These are phyloP conservation scores for Cyclaneusma minus DNA, from an alignment of 2,329 filamentous ascomycete genomes.

Conservation along the genomic window DNA sequence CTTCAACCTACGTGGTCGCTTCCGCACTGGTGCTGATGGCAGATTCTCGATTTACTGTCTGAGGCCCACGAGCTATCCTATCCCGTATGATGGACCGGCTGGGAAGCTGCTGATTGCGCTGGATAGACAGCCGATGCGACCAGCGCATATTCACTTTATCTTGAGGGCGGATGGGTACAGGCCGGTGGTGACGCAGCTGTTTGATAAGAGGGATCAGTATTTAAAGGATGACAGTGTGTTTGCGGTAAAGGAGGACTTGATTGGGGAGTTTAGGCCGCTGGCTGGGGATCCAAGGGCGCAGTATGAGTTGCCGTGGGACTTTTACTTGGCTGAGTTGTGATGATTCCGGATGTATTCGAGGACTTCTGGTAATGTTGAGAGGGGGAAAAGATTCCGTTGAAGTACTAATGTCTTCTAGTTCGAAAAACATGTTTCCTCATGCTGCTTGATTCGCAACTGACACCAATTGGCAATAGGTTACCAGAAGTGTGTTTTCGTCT, in stretches of 20 bases:
- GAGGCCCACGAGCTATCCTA: constrained; percentile 24
- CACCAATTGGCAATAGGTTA: no score
- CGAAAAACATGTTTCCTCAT: no score
- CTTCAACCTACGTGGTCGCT: constrained; percentile 45
- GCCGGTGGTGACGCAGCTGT: constrained; percentile 62
- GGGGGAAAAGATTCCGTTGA: no score
- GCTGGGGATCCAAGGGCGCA: constrained; percentile 17
- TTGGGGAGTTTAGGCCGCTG: constrained; percentile 25
- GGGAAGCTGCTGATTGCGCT: constrained; percentile 34
- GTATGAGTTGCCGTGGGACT: constrained; percentile 18
- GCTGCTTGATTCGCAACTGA: no score
- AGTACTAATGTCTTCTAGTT: no score
- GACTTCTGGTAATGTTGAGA: no score
- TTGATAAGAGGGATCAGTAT: constrained; percentile 50
- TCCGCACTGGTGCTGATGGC: constrained; percentile 40
- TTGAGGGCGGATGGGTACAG: constrained; percentile 29
- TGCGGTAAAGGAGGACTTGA: constrained; percentile 35
- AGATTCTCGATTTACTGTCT: constrained; percentile 34
- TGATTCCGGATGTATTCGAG: no score
- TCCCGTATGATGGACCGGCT: constrained; percentile 35
- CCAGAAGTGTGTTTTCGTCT: no score
- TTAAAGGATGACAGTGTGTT: constrained; percentile 36
- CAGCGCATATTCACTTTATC: constrained; percentile 42
- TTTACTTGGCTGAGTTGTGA: no score
- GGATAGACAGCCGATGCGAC: constrained; percentile 39